Percentiles rank a stretch among this genome's conserved stretches.
Conservation (phyloP, 257 asterid species). For the Ophiorrhiza pumila region DNA sequence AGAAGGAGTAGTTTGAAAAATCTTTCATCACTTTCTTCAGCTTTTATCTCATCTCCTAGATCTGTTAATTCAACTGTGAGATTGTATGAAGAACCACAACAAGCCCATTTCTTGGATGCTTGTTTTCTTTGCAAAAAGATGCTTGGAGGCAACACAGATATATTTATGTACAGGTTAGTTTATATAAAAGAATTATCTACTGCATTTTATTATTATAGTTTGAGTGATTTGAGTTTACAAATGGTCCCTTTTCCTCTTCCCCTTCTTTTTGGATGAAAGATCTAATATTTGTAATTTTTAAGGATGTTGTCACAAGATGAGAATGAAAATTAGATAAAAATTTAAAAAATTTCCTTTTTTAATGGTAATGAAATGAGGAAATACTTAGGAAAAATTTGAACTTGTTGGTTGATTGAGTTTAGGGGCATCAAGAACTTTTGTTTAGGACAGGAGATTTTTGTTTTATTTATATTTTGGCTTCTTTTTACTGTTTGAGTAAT, state of each 20-base stretch:
- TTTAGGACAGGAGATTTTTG: too few relatives aligned
- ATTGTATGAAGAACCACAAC: conserved; percentile 24
- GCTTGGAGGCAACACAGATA: conserved; percentile 39
- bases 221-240: background rate
- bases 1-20: conserved; percentile 20
- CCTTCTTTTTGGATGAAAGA: background rate
- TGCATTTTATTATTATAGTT: background rate
- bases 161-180: conserved; percentile 52
- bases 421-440: too few relatives aligned
- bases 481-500: too few relatives aligned
- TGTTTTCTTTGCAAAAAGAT: conserved; percentile 42
- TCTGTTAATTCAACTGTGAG: conserved; percentile 23
- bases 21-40: conserved; percentile 11
- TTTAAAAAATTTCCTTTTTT: background rate
- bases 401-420: background rate
- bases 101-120: conserved; percentile 41
- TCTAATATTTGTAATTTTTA: background rate
- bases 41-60: conserved; percentile 28
- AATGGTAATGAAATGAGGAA: background rate
- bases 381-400: background rate
- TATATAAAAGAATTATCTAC: too few relatives aligned
- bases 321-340: background rate
- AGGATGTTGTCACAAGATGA: too few relatives aligned
- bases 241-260: background rate
- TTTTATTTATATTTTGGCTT: background rate